Conservation (phyloP, 441 rosid genomes). For the Pelargonium hybrid region DNA sequence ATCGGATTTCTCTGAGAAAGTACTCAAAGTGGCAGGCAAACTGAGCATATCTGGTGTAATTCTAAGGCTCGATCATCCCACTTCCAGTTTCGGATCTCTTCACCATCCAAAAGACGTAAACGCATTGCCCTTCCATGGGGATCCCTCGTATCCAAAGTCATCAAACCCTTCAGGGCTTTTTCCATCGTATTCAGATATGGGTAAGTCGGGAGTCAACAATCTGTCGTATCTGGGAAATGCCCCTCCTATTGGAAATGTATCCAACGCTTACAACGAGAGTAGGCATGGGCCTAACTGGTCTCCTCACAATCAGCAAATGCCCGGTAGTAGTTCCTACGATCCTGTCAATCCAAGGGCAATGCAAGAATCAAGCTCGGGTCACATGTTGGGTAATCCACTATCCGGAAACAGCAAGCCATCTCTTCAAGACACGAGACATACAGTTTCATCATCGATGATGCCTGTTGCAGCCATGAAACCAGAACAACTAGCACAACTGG, state of each 20-base stretch:
- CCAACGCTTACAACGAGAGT: slow-evolving; percentile 33
- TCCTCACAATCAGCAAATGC: slow-evolving; percentile 38
- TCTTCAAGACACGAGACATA: slow-evolving; percentile 25
- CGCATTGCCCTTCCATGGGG: slow-evolving; percentile 30
- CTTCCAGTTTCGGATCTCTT: slow-evolving; percentile 36
- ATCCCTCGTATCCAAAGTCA: slow-evolving; percentile 36
- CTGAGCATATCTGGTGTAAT: slow-evolving; percentile 89
- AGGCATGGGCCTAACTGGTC: slow-evolving; percentile 40
- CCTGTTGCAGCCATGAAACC: slow-evolving; percentile 44
- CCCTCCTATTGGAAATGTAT: slow-evolving; percentile 23
- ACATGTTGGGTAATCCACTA: slow-evolving; percentile 24
- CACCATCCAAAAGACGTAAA: slow-evolving; percentile 37
- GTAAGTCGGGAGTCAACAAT: slow-evolving; percentile 27
- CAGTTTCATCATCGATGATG: slow-evolving; percentile 22
- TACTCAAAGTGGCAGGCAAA: slow-evolving; percentile 84
- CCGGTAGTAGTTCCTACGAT: slow-evolving; percentile 22
- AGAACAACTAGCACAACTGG: slow-evolving; percentile 61
- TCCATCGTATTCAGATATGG: slow-evolving; percentile 31
- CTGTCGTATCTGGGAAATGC: slow-evolving; percentile 26
- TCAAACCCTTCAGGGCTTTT: slow-evolving; percentile 24
- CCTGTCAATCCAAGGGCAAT: slow-evolving; percentile 25
- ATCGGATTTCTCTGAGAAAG: slow-evolving; percentile 86
- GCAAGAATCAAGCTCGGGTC: slow-evolving; percentile 30
- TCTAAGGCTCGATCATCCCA: slow-evolving; percentile 52
- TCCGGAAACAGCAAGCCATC: slow-evolving; percentile 22